These are phyloP conservation scores for Cadophora malorum DNA, from an alignment of 2,329 filamentous ascomycete genomes.

Conservation along the genomic window DNA sequence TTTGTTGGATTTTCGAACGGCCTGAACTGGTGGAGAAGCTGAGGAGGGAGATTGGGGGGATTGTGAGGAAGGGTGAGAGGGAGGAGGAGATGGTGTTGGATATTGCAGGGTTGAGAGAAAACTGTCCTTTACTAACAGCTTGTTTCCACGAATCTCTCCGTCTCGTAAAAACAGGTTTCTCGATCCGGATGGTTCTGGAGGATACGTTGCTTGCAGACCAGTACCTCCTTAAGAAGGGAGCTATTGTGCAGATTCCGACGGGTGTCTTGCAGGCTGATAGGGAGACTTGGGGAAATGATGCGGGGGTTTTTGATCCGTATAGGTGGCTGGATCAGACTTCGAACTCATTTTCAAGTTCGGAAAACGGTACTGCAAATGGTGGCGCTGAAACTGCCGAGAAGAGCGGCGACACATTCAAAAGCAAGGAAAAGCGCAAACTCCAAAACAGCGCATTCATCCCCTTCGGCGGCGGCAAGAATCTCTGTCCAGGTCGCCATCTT, in stretches of 20 bases:
- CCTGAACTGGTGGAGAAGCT: slow-evolving; percentile 41
- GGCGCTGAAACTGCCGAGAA: slow-evolving; percentile 6
- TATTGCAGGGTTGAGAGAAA: slow-evolving; percentile 46
- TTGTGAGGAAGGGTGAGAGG: slow-evolving; percentile 25
- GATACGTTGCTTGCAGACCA: slow-evolving; percentile 50
- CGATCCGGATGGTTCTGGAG: slow-evolving; percentile 48
- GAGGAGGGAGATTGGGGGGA: slow-evolving; percentile 41
- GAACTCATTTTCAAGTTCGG: neutral
- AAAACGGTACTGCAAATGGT: neutral
- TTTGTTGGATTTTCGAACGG: slow-evolving; percentile 44
- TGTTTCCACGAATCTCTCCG: slow-evolving; percentile 54
- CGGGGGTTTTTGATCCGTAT: slow-evolving; percentile 49
- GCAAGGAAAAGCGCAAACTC: slow-evolving; percentile 27
- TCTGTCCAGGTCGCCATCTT: slow-evolving; percentile 49
- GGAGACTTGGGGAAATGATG: slow-evolving; percentile 52
- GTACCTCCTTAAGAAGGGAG: slow-evolving; percentile 52
- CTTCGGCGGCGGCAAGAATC: slow-evolving; percentile 48
- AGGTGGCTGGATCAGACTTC: slow-evolving; percentile 46
- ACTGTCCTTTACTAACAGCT: slow-evolving; percentile 51
- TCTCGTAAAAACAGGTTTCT: slow-evolving; percentile 47
- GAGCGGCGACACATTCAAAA: slow-evolving; percentile 18
- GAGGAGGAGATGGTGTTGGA: slow-evolving; percentile 44
- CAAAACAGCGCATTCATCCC: slow-evolving; percentile 42
- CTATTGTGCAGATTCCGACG: slow-evolving; percentile 51
- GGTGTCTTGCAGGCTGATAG: slow-evolving; percentile 50